phyloP scores from a whole-genome alignment of 73 alveolate species.

The Halteria grandinella region DNA sequence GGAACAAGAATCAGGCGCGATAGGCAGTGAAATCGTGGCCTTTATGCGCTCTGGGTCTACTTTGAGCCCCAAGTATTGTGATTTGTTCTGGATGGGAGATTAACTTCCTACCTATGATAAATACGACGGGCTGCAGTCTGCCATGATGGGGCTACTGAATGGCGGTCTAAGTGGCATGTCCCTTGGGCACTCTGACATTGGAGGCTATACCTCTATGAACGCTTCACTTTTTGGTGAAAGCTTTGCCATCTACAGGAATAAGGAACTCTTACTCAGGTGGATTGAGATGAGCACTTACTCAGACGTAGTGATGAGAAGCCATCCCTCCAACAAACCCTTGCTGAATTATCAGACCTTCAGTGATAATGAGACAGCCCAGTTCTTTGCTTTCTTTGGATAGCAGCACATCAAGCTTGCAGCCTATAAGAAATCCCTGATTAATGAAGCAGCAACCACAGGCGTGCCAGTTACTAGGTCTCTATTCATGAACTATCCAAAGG shows the following conservation, averaged over 20 bases:
- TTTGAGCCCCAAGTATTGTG: conserved; percentile 34
- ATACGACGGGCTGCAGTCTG: conserved; percentile 47
- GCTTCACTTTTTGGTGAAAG: background rate
- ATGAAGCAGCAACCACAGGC: conserved; percentile 7
- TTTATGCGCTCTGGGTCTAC: conserved; percentile 50
- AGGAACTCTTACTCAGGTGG: conserved; percentile 60
- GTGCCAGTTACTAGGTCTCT: conserved; percentile 40
- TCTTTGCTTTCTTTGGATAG: conserved; percentile 23
- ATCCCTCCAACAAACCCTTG: conserved; percentile 20
- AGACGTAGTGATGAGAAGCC: conserved; percentile 58
- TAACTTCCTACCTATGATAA: conserved; percentile 40
- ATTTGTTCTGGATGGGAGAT: conserved; percentile 66
- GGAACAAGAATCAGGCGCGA: conserved; percentile 21
- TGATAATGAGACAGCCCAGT: conserved; percentile 48
- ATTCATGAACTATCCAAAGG: conserved; percentile 24
- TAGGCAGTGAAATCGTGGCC: conserved; percentile 47
- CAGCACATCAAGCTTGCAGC: conserved; percentile 5
- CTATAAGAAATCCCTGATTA: conserved; percentile 30
- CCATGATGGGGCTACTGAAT: conserved; percentile 28
- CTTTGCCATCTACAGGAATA: conserved; percentile 19
- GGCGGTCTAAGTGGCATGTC: conserved; percentile 51
- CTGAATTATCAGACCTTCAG: background rate
- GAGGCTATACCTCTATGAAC: conserved; percentile 52
- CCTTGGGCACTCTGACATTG: conserved; percentile 54
- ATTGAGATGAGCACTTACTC: conserved; percentile 51